phyloP scores from a whole-genome alignment of 164 flowering plant species.

The Paratinospora sagittata region DNA sequence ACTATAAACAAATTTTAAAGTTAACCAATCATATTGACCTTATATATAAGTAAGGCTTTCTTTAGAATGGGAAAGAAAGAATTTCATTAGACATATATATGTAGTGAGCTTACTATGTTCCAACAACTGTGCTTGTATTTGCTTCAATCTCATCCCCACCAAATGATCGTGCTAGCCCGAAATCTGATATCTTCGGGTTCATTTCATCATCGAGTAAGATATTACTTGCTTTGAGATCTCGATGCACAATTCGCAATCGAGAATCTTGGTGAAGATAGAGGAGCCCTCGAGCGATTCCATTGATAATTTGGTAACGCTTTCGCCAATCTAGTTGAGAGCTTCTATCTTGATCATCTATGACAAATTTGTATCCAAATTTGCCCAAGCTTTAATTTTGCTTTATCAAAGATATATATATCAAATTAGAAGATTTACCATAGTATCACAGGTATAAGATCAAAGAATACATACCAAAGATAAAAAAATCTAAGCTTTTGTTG shows the following conservation, averaged over 20 bases:
- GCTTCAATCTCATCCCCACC: slow-evolving; percentile 2
- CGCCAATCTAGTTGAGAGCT: slow-evolving; percentile 23
- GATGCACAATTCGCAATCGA: slow-evolving; percentile 3
- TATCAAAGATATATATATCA: not conserved
- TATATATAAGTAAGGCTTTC: no score
- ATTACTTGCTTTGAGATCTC: slow-evolving; percentile 25
- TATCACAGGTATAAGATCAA: not conserved
- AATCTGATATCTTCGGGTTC: slow-evolving; percentile 34
- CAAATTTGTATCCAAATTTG: not conserved
- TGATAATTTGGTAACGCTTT: slow-evolving; percentile 28
- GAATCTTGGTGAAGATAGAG: slow-evolving; percentile 47
- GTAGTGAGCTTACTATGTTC: not conserved
- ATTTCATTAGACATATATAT: not conserved
- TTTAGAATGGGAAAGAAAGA: not conserved
- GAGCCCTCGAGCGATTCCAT: slow-evolving; percentile 40
- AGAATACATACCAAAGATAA: slow-evolving; percentile 43
- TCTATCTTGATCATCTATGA: slow-evolving; percentile 19
- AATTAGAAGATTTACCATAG: no score
- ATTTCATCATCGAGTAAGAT: slow-evolving; percentile 25
- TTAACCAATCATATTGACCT: not conserved
- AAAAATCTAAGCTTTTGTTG: slow-evolving; percentile 51
- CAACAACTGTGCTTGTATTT: not conserved
- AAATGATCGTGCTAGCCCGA: slow-evolving; percentile 7
- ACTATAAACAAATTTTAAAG: not conserved
- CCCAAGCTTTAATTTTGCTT: not conserved